Evolutionary conservation across 257 asterid genomes (phyloP).

Genomic region (Eucommia ulmoides): DNA sequence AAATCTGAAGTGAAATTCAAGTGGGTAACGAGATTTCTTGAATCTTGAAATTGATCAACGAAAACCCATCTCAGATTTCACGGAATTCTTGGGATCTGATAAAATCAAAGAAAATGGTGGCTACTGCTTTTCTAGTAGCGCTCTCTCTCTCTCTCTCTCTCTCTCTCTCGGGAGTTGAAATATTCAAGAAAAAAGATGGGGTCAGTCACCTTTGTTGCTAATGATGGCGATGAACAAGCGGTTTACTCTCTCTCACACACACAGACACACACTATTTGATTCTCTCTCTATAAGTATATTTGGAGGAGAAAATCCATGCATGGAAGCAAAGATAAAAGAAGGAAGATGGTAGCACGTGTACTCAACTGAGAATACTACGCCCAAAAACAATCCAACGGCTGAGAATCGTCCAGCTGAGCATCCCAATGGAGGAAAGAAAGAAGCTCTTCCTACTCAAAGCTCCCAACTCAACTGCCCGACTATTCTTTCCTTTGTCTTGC

Average conservation of each 20-base stretch:
- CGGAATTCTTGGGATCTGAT: constrained; percentile 6
- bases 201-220: constrained; percentile 16
- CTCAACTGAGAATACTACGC: constrained; percentile 30
- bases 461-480: constrained; percentile 18
- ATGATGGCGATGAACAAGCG: constrained; percentile 25
- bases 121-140: neutral
- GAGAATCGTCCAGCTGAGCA: constrained; percentile 10
- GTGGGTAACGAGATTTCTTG: neutral
- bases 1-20: constrained; percentile 8
- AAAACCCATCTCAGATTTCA: neutral
- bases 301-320: constrained; percentile 59
- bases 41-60: constrained; percentile 8
- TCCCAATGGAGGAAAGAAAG: constrained; percentile 11
- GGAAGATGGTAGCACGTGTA: constrained; percentile 28
- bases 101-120: constrained; percentile 2
- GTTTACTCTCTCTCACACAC: constrained; percentile 7
- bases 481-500: constrained; percentile 44
- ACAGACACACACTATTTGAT: neutral
- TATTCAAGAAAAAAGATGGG: constrained; percentile 10
- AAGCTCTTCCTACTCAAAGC: constrained; percentile 6
- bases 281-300: constrained; percentile 9
- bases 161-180: constrained; percentile 18
- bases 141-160: too few relatives aligned
- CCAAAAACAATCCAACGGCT: constrained; percentile 20
- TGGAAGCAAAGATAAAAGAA: constrained; percentile 46